Evolutionary conservation across 768 basidiomycete genomes (phyloP), one percentile per base, ranked within the genome.

Genomic region (Lentinula boryana): DNA sequence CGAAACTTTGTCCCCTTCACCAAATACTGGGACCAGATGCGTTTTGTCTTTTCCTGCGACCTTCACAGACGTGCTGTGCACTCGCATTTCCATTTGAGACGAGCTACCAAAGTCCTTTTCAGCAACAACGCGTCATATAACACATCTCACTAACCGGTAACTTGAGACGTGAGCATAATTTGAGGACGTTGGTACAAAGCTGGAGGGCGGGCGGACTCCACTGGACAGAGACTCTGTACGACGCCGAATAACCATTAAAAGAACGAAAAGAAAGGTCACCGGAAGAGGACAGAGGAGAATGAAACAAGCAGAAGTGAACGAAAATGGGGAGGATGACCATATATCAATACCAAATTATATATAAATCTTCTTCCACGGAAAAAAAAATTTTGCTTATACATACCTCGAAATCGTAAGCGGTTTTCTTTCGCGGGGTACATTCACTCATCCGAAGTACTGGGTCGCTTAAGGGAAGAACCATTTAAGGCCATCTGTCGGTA

Each of bases 31-130:
- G 12, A 80, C 62, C 12, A 74, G 71, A 3, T 75, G 74, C 38
- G 68, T 67, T 57, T 62, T 62, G 40, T 69, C 68, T 33, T 64
- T 68, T 43, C 72, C 70, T 43, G 77, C 71, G n/a, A 78, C 69
- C 67, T 82, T 84, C 10, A 87, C 71, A n/a, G 80, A 84, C 5
- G 84, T 79, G 59, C 86, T 88, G 60, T 82, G 79, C 31, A 90
- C 72, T 60, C 83, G 81, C 57, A 89, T 75, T 63, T 87, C 82
- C 66, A 88, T 71, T 65, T 83, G 80, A 23, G 78, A 67, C 23
- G 83, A 82, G 23, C 84, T 85, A 63, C 31, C 43, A 49, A 23
- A 46, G 21, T 40, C 18, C 50, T 49, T 23, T 36, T 21, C 35
- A 23, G 58, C 35, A 53, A 40, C 1, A 46, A 44, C 15, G 18